phyloP scores from a whole-genome alignment of 192 early-diverging fungal species.

The Entomortierella chlamydospora region DNA sequence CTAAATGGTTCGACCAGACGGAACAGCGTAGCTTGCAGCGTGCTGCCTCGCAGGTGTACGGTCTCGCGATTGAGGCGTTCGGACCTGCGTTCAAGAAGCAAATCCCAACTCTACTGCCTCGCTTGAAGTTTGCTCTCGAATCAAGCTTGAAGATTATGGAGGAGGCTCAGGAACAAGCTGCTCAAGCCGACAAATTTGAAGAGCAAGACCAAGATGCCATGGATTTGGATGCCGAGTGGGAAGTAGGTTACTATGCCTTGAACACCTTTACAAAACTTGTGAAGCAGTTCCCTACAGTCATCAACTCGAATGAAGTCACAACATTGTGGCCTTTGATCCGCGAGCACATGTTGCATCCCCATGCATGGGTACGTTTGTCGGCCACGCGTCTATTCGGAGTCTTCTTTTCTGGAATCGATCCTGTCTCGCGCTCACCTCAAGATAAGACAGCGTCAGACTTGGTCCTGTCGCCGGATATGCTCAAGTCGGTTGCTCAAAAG shows the following conservation, averaged over 20 bases:
- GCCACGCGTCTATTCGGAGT: constrained; percentile 79
- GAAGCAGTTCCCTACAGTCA: constrained; percentile 62
- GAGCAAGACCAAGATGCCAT: constrained; percentile 53
- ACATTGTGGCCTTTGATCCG: constrained; percentile 76
- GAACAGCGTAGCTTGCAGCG: constrained; percentile 77
- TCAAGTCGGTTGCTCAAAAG: constrained; percentile 65
- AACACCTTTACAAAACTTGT: constrained; percentile 81
- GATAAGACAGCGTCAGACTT: constrained; percentile 32
- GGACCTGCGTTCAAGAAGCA: constrained; percentile 69
- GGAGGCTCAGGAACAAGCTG: constrained; percentile 55
- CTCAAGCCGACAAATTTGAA: constrained; percentile 32
- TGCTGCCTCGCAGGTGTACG: constrained; percentile 87
- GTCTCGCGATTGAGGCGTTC: constrained; percentile 83
- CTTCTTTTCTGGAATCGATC: constrained; percentile 79
- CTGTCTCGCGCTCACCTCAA: constrained; percentile 53
- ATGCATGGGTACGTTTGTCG: constrained; percentile 88
- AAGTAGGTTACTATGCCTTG: constrained; percentile 85
- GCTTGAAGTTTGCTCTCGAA: constrained; percentile 62
- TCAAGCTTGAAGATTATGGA: constrained; percentile 57
- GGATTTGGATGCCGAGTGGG: constrained; percentile 82
- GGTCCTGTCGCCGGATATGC: constrained; percentile 48
- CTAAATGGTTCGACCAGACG: constrained; percentile 78
- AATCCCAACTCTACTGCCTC: constrained; percentile 63
- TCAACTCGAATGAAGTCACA: constrained; percentile 60
- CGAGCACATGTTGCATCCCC: constrained; percentile 85